Percentiles rank a stretch among this genome's conserved stretches.
These are phyloP conservation scores for Lenzites betulinus DNA, from an alignment of 768 basidiomycete species.

Conservation along the genomic window DNA sequence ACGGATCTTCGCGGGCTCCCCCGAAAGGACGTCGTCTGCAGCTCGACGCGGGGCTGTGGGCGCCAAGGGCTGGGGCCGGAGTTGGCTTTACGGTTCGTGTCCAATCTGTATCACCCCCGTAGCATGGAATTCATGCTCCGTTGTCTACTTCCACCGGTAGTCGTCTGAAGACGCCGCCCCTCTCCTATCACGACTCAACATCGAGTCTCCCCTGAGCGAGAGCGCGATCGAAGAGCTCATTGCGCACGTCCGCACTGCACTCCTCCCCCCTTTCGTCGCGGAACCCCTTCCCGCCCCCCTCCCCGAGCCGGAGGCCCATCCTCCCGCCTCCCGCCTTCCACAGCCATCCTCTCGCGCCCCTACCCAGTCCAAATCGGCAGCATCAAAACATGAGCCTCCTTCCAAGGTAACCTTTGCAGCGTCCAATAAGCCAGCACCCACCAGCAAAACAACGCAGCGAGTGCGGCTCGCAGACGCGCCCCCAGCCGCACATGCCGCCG, in stretches of 20 bases:
- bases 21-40: background rate
- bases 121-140: background rate
- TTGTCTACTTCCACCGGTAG: background rate
- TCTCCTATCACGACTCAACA: background rate
- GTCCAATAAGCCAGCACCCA: background rate
- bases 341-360: background rate
- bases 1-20: background rate
- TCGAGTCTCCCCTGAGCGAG: background rate
- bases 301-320: background rate
- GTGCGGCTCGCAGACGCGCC: background rate
- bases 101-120: background rate
- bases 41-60: slow-evolving; percentile 16
- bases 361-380: no score
- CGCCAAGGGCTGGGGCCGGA: background rate
- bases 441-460: background rate
- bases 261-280: slow-evolving; percentile 16
- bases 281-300: slow-evolving; percentile 1
- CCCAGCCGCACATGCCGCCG: background rate
- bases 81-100: slow-evolving; percentile 12
- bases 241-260: slow-evolving; percentile 15
- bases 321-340: background rate
- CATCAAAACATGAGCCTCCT: no score
- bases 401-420: background rate
- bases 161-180: background rate
- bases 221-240: slow-evolving; percentile 19